A percentile compares a stretch with the other conserved stretches of the same genome.
Conservation (phyloP, 352 stramenopile genomes). For the Pythium vanterpoolii region DNA sequence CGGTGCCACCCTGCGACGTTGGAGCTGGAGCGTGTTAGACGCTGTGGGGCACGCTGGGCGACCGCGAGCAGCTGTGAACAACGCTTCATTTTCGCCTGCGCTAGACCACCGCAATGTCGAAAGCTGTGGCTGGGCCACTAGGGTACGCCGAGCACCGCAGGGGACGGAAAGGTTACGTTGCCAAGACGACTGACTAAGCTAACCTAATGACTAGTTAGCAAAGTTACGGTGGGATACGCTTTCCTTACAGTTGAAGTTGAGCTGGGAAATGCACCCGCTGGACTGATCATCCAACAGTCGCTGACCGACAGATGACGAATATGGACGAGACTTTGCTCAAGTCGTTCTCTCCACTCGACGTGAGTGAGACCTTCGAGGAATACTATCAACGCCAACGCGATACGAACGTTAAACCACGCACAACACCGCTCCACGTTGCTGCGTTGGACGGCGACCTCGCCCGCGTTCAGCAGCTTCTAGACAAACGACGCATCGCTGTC, state of each 20-base stretch:
- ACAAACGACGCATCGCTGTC: not conserved
- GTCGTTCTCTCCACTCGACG: conserved; percentile 14
- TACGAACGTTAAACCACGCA: not conserved
- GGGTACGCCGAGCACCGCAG: too few species aligned
- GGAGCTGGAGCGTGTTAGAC: not conserved
- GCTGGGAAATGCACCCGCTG: not conserved
- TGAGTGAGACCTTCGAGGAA: conserved; percentile 18
- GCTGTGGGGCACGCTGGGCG: conserved; percentile 9
- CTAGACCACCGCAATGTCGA: conserved; percentile 21
- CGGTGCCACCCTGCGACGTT: not conserved
- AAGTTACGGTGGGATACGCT: not conserved
- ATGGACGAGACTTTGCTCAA: conserved; percentile 3
- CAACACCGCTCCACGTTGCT: conserved; percentile 21
- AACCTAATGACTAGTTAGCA: not conserved
- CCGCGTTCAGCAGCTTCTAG: not conserved
- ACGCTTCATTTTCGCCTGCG: conserved; percentile 12
- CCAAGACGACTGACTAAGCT: not conserved
- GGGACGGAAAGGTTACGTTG: conserved; percentile 8
- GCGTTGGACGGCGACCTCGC: conserved; percentile 13
- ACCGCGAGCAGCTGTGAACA: conserved; percentile 14
- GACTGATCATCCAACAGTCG: not conserved
- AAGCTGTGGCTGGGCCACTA: conserved; percentile 9
- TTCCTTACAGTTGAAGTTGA: not conserved
- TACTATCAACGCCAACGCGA: conserved; percentile 13
- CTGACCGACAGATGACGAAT: not conserved